Percentiles rank a stretch among this genome's conserved stretches.
phyloP scores from a whole-genome alignment of 208 protist genomes.

The Crithidia thermophila region DNA sequence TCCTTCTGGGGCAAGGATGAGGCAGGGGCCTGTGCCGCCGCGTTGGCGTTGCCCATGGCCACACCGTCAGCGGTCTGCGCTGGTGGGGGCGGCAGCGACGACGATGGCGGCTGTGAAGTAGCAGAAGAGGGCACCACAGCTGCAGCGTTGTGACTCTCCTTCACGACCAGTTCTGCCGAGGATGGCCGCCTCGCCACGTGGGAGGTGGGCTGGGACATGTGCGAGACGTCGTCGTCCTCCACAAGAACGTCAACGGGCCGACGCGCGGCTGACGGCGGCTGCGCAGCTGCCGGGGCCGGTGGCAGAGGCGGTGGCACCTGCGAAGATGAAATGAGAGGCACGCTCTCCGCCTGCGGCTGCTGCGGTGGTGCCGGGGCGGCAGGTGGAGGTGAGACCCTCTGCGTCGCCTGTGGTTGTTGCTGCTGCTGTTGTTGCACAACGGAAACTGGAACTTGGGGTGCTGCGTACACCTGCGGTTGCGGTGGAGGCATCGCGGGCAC shows the following conservation, averaged over 20 bases:
- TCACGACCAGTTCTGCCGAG: too few species aligned
- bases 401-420: not conserved
- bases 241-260: conserved; percentile 1
- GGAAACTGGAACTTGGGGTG: not conserved
- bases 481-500: not conserved
- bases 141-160: too few species aligned
- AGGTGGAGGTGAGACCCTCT: not conserved
- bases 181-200: too few species aligned
- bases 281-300: too few species aligned
- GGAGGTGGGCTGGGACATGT: not conserved
- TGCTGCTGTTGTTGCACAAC: not conserved
- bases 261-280: not conserved
- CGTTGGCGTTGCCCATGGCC: too few species aligned
- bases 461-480: not conserved
- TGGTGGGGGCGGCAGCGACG: not conserved
- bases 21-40: not conserved
- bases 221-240: not conserved
- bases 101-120: not conserved
- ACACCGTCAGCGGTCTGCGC: too few species aligned
- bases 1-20: not conserved
- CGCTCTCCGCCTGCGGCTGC: not conserved
- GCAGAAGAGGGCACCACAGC: too few species aligned
- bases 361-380: not conserved
- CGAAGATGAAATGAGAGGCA: not conserved
- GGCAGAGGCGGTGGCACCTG: conserved; percentile 1